phyloP scores from a whole-genome alignment of 2,329 filamentous ascomycete species.

The Colletotrichum sp. region DNA sequence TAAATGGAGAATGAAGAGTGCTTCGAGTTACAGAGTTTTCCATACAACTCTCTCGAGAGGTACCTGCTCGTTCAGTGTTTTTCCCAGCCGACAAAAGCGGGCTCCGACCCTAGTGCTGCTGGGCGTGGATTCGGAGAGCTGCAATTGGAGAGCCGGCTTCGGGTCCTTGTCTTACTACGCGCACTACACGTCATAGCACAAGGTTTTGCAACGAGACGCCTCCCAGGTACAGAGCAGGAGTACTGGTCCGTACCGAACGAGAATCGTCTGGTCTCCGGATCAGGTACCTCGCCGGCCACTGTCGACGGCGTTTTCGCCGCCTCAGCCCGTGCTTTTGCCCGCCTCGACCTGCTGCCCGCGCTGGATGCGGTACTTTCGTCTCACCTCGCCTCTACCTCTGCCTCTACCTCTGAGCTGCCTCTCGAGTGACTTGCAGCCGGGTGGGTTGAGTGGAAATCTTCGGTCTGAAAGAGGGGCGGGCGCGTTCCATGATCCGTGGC shows the following conservation, averaged over 20 bases:
- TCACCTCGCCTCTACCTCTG: not conserved
- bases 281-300: constrained; percentile 5
- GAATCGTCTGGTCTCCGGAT: constrained; percentile 8
- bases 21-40: not conserved
- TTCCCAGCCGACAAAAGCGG: constrained; percentile 12
- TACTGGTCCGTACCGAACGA: not conserved
- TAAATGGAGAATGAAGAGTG: not conserved
- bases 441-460: constrained; percentile 11
- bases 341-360: not conserved
- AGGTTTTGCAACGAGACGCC: constrained; percentile 1
- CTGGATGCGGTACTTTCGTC: constrained; percentile 8
- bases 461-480: constrained; percentile 9
- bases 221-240: not conserved
- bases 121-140: constrained; percentile 5
- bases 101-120: constrained; percentile 13
- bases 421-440: constrained; percentile 3
- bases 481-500: constrained; percentile 4
- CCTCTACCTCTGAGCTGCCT: not conserved
- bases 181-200: constrained; percentile 10
- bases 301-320: not conserved
- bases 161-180: constrained; percentile 18
- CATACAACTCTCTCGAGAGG: not conserved
- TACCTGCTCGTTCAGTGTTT: not conserved
- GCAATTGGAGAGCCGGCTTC: constrained; percentile 16
- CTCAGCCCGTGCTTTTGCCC: not conserved